phyloP scores from a whole-genome alignment of 176 grass and related monocot genomes.

The Oryza glaberrima region DNA sequence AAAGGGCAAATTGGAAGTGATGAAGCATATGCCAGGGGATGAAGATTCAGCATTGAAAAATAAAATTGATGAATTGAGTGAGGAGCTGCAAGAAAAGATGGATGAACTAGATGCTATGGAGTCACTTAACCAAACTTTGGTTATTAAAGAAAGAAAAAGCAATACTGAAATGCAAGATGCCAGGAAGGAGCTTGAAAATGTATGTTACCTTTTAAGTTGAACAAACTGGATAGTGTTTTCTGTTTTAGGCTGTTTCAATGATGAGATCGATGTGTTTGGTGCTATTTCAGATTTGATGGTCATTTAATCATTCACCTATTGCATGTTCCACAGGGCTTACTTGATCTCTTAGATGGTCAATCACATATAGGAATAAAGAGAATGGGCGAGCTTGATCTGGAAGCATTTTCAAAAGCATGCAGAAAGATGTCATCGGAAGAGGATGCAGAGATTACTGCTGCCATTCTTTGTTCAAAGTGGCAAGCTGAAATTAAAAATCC shows the following conservation, averaged over 20 bases:
- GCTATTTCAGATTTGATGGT: background rate
- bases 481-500: constrained; percentile 69
- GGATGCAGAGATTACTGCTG: constrained; percentile 52
- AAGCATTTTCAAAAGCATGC: constrained; percentile 58
- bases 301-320: constrained; percentile 2
- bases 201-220: constrained; percentile 21
- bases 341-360: constrained; percentile 35
- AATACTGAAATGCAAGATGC: constrained; percentile 65
- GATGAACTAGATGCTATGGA: constrained; percentile 72
- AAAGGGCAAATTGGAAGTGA: constrained; percentile 49
- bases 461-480: constrained; percentile 66
- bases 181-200: constrained; percentile 59
- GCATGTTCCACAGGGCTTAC: constrained; percentile 39
- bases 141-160: constrained; percentile 64
- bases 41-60: constrained; percentile 43
- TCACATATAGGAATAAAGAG: constrained; percentile 58
- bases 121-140: constrained; percentile 66
- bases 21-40: constrained; percentile 48
- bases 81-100: constrained; percentile 61
- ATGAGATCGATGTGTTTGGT: constrained; percentile 22
- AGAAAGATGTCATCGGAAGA: constrained; percentile 42
- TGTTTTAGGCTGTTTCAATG: background rate
- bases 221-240: background rate
- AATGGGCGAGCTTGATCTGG: constrained; percentile 73
- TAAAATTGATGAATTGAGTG: constrained; percentile 47